Evolutionary conservation across 2,329 filamentous ascomycete genomes (phyloP), one percentile per base, ranked within the genome.

Genomic region (Blumeria graminis): DNA sequence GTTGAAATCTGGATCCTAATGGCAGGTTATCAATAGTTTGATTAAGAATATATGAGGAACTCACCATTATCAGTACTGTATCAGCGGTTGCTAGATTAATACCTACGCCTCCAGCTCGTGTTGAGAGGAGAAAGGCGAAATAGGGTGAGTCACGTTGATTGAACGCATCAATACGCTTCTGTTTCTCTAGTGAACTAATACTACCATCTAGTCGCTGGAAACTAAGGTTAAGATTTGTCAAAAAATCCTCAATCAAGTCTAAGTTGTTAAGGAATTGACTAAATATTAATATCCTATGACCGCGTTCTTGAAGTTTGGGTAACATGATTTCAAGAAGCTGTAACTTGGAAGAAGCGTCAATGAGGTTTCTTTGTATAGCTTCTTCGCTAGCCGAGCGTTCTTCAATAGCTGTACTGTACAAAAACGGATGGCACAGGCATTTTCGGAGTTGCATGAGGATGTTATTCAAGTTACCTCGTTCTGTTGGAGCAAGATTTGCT

Each of bases 31-130:
- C 62, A 60, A 51, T 43, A n/a, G 34, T 13, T 55, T 14, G 41
- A 3, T 46, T 33, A 6, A 32, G 39, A 3, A 18, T 7, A 93
- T 94, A 65, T 95, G 88, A 0, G 87, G 87, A 63, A 95, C 89
- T 56, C 57, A 63, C 63, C 61, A 96, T 80, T 61, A 98, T 95
- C 61, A 98, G 95, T 59, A 98, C 93, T 0, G 92, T 98, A 65
- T 98, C 92, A 2, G 92, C 92, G 7, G 89, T 94, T 0, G 92
- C 92, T 56, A 98, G 75, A 65, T 98, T 98, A 72, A 98, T 98
- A 14, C 92, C 93, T 0, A 98, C 90, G 64, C 93, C 92, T 56
- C 92, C 92, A 16, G 93, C 89, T 60, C 92, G 82, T 3, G 93
- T 98, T 0, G 90, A 96, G 0, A 98, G 74, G 16, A 98, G 70